phyloP scores from a whole-genome alignment of 2,329 filamentous ascomycete species.

The Akanthomyces lecanii region DNA sequence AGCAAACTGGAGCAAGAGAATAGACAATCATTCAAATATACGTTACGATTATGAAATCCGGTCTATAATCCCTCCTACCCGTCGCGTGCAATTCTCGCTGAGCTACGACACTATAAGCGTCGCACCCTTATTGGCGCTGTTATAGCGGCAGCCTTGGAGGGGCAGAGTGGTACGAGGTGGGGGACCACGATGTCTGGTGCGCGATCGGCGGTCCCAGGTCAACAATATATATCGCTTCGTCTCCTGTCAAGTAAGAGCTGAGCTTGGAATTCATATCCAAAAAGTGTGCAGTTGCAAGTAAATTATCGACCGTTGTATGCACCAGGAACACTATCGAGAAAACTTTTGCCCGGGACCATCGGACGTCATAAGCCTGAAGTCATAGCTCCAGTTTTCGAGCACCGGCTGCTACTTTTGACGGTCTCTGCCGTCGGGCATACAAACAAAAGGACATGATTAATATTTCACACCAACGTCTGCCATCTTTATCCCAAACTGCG shows the following conservation, averaged over 20 bases:
- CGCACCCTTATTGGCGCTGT: constrained; percentile 7
- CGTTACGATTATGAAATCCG: too few species aligned
- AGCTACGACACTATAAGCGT: constrained; percentile 9
- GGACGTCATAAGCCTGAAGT: neutral
- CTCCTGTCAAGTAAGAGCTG: neutral
- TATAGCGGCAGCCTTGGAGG: constrained; percentile 9
- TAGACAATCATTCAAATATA: too few species aligned
- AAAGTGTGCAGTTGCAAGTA: neutral
- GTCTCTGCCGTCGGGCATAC: neutral
- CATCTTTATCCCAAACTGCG: too few species aligned
- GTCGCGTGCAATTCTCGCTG: too few species aligned
- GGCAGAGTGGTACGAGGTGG: neutral
- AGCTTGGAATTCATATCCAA: neutral
- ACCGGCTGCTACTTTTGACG: neutral
- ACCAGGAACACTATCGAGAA: neutral
- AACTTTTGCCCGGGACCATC: too few species aligned
- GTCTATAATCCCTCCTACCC: too few species aligned
- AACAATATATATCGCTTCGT: neutral
- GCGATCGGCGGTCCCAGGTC: neutral
- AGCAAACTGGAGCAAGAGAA: too few species aligned
- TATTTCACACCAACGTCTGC: too few species aligned
- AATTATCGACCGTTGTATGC: neutral
- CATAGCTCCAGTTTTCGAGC: constrained; percentile 7
- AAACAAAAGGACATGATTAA: too few species aligned
- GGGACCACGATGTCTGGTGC: neutral